Conservation (phyloP, 2,329 filamentous ascomycete genomes). For the Cordyceps pruinosa region DNA sequence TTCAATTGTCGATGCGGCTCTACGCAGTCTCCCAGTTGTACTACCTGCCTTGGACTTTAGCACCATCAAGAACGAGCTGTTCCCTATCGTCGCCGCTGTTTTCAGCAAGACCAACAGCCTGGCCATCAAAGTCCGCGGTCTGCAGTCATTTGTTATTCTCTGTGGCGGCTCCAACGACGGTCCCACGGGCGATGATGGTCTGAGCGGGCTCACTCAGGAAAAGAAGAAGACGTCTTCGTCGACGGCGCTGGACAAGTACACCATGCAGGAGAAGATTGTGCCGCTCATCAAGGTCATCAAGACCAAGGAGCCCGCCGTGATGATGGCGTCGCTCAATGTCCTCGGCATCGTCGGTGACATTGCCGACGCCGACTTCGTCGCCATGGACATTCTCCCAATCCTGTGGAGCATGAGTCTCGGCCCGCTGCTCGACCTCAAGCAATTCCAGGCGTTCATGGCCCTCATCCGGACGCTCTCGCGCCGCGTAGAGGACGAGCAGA, state of each 20-base stretch:
- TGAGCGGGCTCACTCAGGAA: constrained; percentile 61
- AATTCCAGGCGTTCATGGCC: constrained; percentile 85
- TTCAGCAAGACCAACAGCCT: constrained; percentile 92
- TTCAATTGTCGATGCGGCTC: constrained; percentile 76
- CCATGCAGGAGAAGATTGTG: constrained; percentile 94
- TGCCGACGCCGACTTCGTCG: constrained; percentile 85
- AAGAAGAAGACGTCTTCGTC: constrained; percentile 59
- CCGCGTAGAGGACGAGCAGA: constrained; percentile 83
- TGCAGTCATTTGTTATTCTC: constrained; percentile 84
- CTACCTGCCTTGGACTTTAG: constrained; percentile 88
- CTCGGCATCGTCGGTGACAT: constrained; percentile 74
- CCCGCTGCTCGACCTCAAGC: constrained; percentile 76
- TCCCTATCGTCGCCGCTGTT: constrained; percentile 82
- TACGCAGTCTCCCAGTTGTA: constrained; percentile 72
- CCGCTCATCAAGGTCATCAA: constrained; percentile 89
- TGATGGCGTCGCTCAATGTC: constrained; percentile 85
- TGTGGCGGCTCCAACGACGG: constrained; percentile 66
- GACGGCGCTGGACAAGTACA: constrained; percentile 90
- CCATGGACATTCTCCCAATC: constrained; percentile 81
- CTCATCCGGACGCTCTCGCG: constrained; percentile 75
- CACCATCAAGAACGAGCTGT: constrained; percentile 94
- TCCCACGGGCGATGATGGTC: constrained; percentile 54
- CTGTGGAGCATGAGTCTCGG: constrained; percentile 90
- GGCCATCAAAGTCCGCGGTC: constrained; percentile 85
- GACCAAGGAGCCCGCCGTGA: constrained; percentile 95